Percentiles rank a stretch among this genome's conserved stretches.
Conservation (phyloP, 2,329 filamentous ascomycete genomes). For the Trichoderma semiorbis region DNA sequence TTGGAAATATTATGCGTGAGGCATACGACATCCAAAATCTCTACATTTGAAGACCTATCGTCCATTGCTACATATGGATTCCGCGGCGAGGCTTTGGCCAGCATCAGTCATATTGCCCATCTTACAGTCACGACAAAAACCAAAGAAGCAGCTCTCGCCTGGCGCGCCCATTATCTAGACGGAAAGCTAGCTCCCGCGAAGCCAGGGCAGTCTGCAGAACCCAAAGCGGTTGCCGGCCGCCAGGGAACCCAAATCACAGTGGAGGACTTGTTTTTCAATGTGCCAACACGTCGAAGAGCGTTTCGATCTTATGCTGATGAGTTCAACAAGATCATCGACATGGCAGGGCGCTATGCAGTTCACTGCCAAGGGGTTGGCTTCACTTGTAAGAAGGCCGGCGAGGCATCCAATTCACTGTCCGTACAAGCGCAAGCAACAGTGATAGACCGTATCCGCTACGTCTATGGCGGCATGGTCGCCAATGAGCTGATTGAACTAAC, state of each 20-base stretch:
- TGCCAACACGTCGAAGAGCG: conserved; percentile 80
- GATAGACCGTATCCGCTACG: conserved; percentile 82
- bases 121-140: conserved; percentile 93
- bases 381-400: conserved; percentile 94
- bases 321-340: conserved; percentile 95
- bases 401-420: conserved; percentile 76
- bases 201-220: conserved; percentile 80
- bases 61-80: conserved; percentile 97
- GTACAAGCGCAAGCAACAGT: conserved; percentile 69
- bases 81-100: conserved; percentile 89
- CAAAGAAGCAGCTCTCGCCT: conserved; percentile 80
- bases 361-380: conserved; percentile 91
- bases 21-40: conserved; percentile 95
- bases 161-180: conserved; percentile 82
- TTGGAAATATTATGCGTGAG: conserved; percentile 88
- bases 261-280: conserved; percentile 95
- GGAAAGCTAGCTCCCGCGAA: conserved; percentile 80
- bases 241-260: conserved; percentile 93
- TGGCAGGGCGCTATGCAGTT: conserved; percentile 88
- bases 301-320: conserved; percentile 92
- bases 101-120: conserved; percentile 98
- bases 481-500: conserved; percentile 82
- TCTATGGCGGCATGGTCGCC: conserved; percentile 78
- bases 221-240: conserved; percentile 81
- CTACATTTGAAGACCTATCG: conserved; percentile 85